phyloP scores from a whole-genome alignment of 176 grass and related monocot genomes.

The Triticum urartu region DNA sequence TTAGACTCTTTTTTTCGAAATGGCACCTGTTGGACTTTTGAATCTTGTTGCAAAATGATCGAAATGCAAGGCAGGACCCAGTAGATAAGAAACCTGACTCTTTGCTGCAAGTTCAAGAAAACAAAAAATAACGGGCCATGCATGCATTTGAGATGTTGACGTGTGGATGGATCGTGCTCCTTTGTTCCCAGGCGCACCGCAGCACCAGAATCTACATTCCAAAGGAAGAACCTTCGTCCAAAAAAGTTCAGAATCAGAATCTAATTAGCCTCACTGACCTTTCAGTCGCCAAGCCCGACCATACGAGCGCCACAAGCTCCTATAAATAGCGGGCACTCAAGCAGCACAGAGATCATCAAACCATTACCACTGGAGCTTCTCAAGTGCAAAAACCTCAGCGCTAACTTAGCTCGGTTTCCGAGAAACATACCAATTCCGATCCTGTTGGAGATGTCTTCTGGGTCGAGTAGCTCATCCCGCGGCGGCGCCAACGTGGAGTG shows the following conservation, averaged over 20 bases:
- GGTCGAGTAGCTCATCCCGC: slow-evolving; percentile 39
- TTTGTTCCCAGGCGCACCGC: background rate
- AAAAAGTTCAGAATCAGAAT: background rate
- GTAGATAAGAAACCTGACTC: background rate
- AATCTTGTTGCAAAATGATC: background rate
- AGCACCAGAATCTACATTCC: background rate
- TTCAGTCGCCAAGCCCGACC: background rate
- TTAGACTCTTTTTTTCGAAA: background rate
- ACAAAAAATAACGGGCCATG: background rate
- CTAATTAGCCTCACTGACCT: background rate
- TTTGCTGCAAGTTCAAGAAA: background rate
- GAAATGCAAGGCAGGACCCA: too few species aligned
- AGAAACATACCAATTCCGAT: slow-evolving; percentile 1
- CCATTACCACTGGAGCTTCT: slow-evolving; percentile 19
- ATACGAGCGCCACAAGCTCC: background rate
- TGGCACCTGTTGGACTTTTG: background rate
- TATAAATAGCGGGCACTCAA: slow-evolving; percentile 41
- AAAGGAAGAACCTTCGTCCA: background rate
- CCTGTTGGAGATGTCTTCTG: slow-evolving; percentile 39
- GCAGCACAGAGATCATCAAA: slow-evolving; percentile 25
- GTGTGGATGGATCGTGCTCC: background rate
- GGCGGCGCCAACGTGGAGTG: slow-evolving; percentile 31
- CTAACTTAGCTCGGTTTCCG: background rate
- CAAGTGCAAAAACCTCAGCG: background rate
- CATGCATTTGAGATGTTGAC: background rate